Conservation (phyloP, 2,329 filamentous ascomycete species). For the Diaporthe caulivora region DNA sequence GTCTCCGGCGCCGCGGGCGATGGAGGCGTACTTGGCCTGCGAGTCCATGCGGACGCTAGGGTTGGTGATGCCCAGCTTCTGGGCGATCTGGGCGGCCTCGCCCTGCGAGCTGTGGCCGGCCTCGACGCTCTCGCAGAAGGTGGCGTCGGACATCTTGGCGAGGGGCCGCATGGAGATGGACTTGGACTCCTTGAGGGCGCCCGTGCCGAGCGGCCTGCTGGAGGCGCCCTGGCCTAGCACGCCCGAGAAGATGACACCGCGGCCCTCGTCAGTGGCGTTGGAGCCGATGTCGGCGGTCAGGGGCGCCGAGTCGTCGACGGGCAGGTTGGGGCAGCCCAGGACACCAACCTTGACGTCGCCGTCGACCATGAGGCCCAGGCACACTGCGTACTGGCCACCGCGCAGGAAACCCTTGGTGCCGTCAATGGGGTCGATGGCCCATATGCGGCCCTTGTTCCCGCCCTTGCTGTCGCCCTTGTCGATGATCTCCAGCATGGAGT, state of each 20-base stretch:
- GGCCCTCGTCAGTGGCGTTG: slow-evolving; percentile 79
- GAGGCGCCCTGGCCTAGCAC: slow-evolving; percentile 83
- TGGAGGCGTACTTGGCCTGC: slow-evolving; percentile 97
- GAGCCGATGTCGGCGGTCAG: slow-evolving; percentile 79
- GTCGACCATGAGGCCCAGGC: slow-evolving; percentile 90
- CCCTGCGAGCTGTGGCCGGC: slow-evolving; percentile 90
- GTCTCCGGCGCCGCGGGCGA: slow-evolving; percentile 93
- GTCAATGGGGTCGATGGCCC: slow-evolving; percentile 97
- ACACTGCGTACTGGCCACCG: slow-evolving; percentile 97
- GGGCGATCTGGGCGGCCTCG: slow-evolving; percentile 87
- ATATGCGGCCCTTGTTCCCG: slow-evolving; percentile 82
- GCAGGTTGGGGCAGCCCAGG: slow-evolving; percentile 94
- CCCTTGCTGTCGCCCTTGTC: slow-evolving; percentile 78
- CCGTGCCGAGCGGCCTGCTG: slow-evolving; percentile 77
- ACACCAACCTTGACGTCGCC: slow-evolving; percentile 95
- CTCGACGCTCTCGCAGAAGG: slow-evolving; percentile 97
- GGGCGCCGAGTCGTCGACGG: slow-evolving; percentile 81
- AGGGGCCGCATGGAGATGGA: slow-evolving; percentile 85
- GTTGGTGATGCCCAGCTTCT: slow-evolving; percentile 86
- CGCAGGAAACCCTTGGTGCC: slow-evolving; percentile 97
- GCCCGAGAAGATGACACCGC: slow-evolving; percentile 90
- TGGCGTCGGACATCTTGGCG: slow-evolving; percentile 80
- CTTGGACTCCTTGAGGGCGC: slow-evolving; percentile 66
- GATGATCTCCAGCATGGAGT: slow-evolving; percentile 73
- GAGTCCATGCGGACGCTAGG: slow-evolving; percentile 97